Base-by-base conservation (phyloP, 78 protist species). In the Dictyostelium intermedium region DNA sequence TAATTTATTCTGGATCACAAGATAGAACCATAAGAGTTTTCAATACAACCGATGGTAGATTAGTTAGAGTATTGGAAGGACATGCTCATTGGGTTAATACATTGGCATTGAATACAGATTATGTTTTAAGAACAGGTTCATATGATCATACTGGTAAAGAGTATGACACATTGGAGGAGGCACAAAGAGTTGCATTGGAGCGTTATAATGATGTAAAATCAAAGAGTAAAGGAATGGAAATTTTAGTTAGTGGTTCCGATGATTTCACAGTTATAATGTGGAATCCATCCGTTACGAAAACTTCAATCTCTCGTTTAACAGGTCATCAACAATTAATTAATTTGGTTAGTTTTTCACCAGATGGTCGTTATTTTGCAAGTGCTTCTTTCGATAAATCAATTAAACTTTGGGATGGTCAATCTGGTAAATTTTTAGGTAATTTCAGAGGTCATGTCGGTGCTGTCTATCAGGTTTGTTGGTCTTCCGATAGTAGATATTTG, bases 21-120 rank as follows among this genome's bases (percentile, higher is more conserved):
- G 99, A 99, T 95, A 81, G 99, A 20, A 98, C 98, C 27, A 84
- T 99, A 79, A 97, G 97, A 91, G 98, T 98, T 60, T 97, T 97
- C 97, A 56, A 81, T 34, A 79, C 95, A 16, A 35, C 13, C 5
- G 92, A 96, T 16, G 97, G 98, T 93, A 50, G 50, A 25, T 23
- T 94, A 77, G 61, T 69, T 39, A 91, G 97, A 73, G 89, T 91
- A 2, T 92, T 99, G 27, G 97, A 92, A 16, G 99, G 99, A 2
- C 99, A 99, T 69, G 99, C 97, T 2, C 99, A 99, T 91, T 99
- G 99, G 99, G 99, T 99, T 66, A 99, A 99, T 83, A 63, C 92
- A 81, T 9, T 99, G 18, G 97, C 99, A 3, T 92, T 99, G 77
- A 95, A 78, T 97, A 98, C 99, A 5, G 99, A 98, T 91, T 97